Base-by-base conservation (phyloP, 306 rosid species). In the Quercus robur region DNA sequence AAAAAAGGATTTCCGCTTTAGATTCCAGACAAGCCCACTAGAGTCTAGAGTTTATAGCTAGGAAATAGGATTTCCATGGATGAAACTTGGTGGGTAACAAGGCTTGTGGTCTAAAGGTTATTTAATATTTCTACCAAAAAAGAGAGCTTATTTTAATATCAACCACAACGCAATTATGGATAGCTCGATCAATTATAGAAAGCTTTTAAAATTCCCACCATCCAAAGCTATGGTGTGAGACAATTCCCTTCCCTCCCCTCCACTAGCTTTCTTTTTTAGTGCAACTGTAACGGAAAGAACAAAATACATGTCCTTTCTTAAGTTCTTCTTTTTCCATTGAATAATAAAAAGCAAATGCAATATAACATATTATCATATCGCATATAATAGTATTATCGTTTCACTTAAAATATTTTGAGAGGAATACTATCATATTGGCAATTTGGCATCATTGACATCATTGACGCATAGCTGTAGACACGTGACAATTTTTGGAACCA, bases 291-390 rank as follows among this genome's bases (percentile, higher is more conserved):
- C 75, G 58, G 51, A 84, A 78, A 15, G 75, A 75, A 71, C 69
- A 76, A 76, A 18, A 69, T 46, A 73, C 51, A 41, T 51, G 78
- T 66, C 52, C 63, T 80, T 62, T 46, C 38, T 75, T 10, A 62
- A 67, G 28, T 78, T 14, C 54, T 67, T 51, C n/a, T 21, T 11
- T 23, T n/a, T 5, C 49, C 33, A 28, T 76, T 61, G 56, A 28
- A 20, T 19, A 6, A 54, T 80, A 63, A n/a, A 91, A 77, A 75
- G 73, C 64, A 15, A 77, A 26, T 41, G 49, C 75, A 58, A 49
- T 80, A 83, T 80, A 83, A 58, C 78, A 78, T 75, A 78, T 80
- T 84, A 90, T 85, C 67, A 26, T 49, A 49, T 49, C 54, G 54
- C 38, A 74, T 85, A 75, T 8, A 63, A 51, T 71, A 83, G n/a